Percentiles rank a stretch among this genome's conserved stretches.
Evolutionary conservation across 441 rosid species (phyloP).

Genomic region (Breynia disticha): DNA sequence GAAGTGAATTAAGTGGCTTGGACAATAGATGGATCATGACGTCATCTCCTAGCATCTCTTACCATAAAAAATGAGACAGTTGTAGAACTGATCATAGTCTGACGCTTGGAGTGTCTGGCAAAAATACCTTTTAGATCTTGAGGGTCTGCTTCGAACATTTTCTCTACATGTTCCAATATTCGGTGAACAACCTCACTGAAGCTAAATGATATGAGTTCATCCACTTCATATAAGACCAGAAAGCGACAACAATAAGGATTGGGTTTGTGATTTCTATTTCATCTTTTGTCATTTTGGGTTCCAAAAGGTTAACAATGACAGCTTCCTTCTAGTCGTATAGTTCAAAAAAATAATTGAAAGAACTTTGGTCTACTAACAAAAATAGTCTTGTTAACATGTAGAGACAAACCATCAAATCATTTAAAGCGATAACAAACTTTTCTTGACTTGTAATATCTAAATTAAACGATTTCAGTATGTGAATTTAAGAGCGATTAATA

Average conservation of each 20-base stretch:
- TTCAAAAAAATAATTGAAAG: too few species aligned
- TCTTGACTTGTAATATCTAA: too few species aligned
- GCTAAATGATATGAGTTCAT: conserved; percentile 80
- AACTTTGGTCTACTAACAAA: too few species aligned
- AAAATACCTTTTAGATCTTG: conserved; percentile 18
- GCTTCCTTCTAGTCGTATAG: too few species aligned
- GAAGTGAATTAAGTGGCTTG: conserved; percentile 56
- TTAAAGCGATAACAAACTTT: too few species aligned
- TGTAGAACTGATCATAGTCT: conserved; percentile 70
- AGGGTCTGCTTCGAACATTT: conserved; percentile 47
- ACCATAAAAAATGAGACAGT: conserved; percentile 82
- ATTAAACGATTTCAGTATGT: too few species aligned
- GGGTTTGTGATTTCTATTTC: too few species aligned
- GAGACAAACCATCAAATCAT: too few species aligned
- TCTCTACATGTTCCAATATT: conserved; percentile 78
- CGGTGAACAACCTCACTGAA: conserved; percentile 81
- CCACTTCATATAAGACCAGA: conserved; percentile 84
- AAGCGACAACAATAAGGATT: conserved; percentile 66
- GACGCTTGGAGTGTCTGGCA: conserved; percentile 41
- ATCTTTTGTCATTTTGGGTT: too few species aligned
- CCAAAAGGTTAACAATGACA: too few species aligned
- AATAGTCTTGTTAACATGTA: too few species aligned
- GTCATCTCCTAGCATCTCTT: conserved; percentile 87
- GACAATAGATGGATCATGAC: conserved; percentile 61
- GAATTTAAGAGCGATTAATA: too few species aligned